Evolutionary conservation across 2,329 filamentous ascomycete genomes (phyloP).

Genomic region (Fusarium nurragi): DNA sequence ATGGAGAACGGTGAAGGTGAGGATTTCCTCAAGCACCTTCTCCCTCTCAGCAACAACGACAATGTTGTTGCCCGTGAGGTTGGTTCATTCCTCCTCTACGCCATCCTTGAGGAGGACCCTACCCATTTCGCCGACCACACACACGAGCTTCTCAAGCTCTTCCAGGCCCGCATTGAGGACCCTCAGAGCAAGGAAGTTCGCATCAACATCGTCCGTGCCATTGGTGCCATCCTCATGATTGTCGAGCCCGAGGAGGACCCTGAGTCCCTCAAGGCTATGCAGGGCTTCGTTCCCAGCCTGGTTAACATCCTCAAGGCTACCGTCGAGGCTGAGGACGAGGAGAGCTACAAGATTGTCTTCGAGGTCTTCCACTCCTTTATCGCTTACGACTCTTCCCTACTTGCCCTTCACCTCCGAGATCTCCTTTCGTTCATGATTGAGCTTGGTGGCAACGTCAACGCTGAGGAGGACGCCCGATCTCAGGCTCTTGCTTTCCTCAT

Average conservation of each 20-base stretch:
- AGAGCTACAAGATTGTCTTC: slow-evolving; percentile 88
- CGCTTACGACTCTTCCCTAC: slow-evolving; percentile 84
- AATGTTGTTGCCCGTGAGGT: slow-evolving; percentile 86
- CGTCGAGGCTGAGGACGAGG: slow-evolving; percentile 83
- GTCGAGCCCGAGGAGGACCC: slow-evolving; percentile 88
- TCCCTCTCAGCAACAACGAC: slow-evolving; percentile 79
- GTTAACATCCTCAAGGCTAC: slow-evolving; percentile 88
- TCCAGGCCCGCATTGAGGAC: slow-evolving; percentile 88
- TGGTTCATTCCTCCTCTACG: slow-evolving; percentile 91
- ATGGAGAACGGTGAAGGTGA: slow-evolving; percentile 78
- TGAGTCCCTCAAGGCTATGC: slow-evolving; percentile 76
- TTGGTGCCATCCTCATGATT: slow-evolving; percentile 87
- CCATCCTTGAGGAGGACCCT: slow-evolving; percentile 87
- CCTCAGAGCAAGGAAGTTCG: slow-evolving; percentile 91
- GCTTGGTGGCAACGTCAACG: slow-evolving; percentile 77
- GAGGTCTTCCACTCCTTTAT: slow-evolving; percentile 97
- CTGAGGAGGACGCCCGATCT: slow-evolving; percentile 85
- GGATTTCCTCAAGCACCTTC: slow-evolving; percentile 81
- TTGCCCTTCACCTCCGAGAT: slow-evolving; percentile 87
- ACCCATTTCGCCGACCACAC: slow-evolving; percentile 86
- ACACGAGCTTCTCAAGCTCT: slow-evolving; percentile 81
- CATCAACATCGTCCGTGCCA: slow-evolving; percentile 91
- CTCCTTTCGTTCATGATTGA: slow-evolving; percentile 95
- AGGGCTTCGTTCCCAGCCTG: slow-evolving; percentile 85
- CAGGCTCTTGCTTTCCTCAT: slow-evolving; percentile 95